Evolutionary conservation across 2,329 filamentous ascomycete genomes (phyloP), one percentile per base, ranked within the genome.

Genomic region (Helotiales sp.): DNA sequence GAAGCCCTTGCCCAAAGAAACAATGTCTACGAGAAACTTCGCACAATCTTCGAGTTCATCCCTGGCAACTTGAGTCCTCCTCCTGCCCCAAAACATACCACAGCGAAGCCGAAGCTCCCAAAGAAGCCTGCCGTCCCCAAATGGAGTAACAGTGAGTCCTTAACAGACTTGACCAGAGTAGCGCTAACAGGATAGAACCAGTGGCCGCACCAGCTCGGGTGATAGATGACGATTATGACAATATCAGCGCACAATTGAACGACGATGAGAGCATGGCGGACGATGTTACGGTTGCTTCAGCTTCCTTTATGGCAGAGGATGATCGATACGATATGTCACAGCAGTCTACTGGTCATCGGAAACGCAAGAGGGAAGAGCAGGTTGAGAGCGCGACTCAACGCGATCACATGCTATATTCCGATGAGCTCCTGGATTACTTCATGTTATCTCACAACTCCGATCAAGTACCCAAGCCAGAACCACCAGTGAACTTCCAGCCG

Each of bases 351-450:
- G 80, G 79, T 24, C 81, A 82, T 62, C 77, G 82, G 59, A 96
- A 96, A 76, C 85, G 93, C 60, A 96, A 96, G 77, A 83, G 91
- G n/a, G 79, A 77, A 22, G 82, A 87, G 55, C 87, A 84, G 63
- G 72, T 77, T 77, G 75, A 88, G 77, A 77, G 86, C 72, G 69
- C 84, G 60, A 86, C 84, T 7, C 90, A 96, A 63, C 89, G 93
- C 70, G 88, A 95, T 66, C 93, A 98, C 72, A 88, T 90, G 27
- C 80, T 96, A 24, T 99, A 96, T 74, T 91, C 92, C 15, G 95
- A 99, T 64, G 90, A 95, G 67, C 82, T 99, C 25, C 80, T 99
- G 33, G 95, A 99, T 73, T 99, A 98, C 75, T 99, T 98, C 69
- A 88, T 98, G 76, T 86, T 93, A 44, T 86, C 90, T 52, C 88